A percentile compares a stretch with the other conserved stretches of the same genome.
Conservation (phyloP, 495 filamentous ascomycete species). For the Trypethelium eluteriae region DNA sequence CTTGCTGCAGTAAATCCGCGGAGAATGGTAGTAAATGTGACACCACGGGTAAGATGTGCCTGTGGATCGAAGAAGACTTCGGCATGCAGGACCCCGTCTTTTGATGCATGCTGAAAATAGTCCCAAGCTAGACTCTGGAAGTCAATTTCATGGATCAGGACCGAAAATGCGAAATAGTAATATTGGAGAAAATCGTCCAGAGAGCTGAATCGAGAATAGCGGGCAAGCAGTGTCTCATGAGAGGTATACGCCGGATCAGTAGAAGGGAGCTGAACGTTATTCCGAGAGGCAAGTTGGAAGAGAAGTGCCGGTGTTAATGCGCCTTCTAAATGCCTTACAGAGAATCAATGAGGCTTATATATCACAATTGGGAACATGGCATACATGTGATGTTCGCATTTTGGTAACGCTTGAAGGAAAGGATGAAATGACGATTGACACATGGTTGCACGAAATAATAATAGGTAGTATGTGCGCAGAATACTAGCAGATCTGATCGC, state of each 20-base stretch:
- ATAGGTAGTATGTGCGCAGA: neutral
- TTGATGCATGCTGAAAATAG: slow-evolving; percentile 59
- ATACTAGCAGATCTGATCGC: neutral
- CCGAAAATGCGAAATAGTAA: slow-evolving; percentile 70
- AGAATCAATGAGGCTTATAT: neutral
- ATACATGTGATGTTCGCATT: slow-evolving; percentile 67
- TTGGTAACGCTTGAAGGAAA: slow-evolving; percentile 61
- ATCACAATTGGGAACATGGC: neutral
- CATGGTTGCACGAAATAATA: slow-evolving; percentile 32
- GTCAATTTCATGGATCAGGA: slow-evolving; percentile 51
- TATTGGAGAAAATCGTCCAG: slow-evolving; percentile 72
- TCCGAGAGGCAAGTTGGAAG: slow-evolving; percentile 58
- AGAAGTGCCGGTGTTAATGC: slow-evolving; percentile 59
- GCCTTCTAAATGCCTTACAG: slow-evolving; percentile 54
- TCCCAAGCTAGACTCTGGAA: slow-evolving; percentile 68
- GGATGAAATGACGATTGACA: slow-evolving; percentile 49
- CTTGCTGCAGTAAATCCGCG: slow-evolving; percentile 52
- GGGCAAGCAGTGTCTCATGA: slow-evolving; percentile 46
- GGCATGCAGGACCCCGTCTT: slow-evolving; percentile 61
- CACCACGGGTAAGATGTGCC: slow-evolving; percentile 56
- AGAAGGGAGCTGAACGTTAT: slow-evolving; percentile 53
- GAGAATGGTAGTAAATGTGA: slow-evolving; percentile 55
- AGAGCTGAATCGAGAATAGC: slow-evolving; percentile 57
- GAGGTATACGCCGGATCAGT: slow-evolving; percentile 54
- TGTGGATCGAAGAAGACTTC: slow-evolving; percentile 80